Evolutionary conservation across 305 asterid species (phyloP).

Genomic region (Ruellia speciosa): DNA sequence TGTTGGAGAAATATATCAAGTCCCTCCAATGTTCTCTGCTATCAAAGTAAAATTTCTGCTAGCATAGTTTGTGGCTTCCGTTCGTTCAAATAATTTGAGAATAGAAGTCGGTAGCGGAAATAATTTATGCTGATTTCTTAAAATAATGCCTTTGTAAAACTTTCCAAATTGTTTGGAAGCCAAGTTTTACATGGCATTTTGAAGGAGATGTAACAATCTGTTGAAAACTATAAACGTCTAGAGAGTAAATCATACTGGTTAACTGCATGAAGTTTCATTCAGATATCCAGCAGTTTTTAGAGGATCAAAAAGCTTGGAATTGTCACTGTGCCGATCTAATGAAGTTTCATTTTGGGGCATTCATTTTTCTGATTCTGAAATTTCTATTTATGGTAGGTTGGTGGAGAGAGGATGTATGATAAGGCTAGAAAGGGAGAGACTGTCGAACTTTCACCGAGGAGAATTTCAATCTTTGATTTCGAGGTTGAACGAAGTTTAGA

Average conservation of each 20-base stretch:
- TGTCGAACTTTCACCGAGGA: constrained; percentile 80
- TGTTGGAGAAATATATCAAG: constrained; percentile 88
- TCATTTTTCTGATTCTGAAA: constrained; percentile 1
- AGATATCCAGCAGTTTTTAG: background rate
- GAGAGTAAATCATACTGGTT: background rate
- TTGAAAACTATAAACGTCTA: too few species aligned
- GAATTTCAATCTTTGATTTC: constrained; percentile 63
- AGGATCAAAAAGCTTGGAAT: background rate
- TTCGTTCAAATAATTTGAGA: background rate
- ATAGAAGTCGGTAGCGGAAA: too few species aligned
- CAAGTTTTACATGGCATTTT: too few species aligned
- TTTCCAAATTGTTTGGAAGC: too few species aligned
- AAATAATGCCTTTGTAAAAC: too few species aligned
- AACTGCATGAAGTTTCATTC: constrained; percentile 1
- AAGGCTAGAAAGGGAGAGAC: constrained; percentile 96
- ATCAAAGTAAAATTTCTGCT: constrained; percentile 54
- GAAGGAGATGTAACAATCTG: too few species aligned
- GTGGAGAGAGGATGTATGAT: constrained; percentile 89
- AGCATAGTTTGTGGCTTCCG: constrained; percentile 9
- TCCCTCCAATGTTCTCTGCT: constrained; percentile 97
- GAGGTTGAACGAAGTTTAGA: constrained; percentile 79
- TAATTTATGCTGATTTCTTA: too few species aligned
- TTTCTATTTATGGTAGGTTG: constrained; percentile 46
- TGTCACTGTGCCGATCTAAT: background rate
- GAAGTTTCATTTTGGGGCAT: constrained; percentile 2